Conservation (phyloP, 2,329 filamentous ascomycete species). For the Fusarium pilosicola region DNA sequence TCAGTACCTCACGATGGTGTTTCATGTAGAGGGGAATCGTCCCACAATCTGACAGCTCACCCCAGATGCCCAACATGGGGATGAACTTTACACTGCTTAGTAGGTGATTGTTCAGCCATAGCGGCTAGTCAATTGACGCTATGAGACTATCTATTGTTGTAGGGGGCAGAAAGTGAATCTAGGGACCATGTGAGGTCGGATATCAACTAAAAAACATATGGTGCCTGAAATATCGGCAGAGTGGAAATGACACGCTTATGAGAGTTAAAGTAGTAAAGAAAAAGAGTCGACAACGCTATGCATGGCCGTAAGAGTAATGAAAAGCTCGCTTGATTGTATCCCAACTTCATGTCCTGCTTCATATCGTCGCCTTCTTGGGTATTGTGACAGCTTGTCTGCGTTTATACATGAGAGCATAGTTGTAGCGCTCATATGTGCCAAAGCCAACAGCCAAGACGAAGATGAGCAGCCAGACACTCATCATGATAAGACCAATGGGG, state of each 20-base stretch:
- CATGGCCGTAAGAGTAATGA: constrained; percentile 29
- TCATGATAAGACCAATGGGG: constrained; percentile 75
- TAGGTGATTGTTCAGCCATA: constrained; percentile 12
- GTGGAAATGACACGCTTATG: constrained; percentile 34
- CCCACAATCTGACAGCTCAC: constrained; percentile 7
- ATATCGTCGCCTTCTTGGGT: constrained; percentile 30
- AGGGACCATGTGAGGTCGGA: constrained; percentile 34
- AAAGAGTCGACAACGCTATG: constrained; percentile 33
- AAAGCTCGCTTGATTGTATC: constrained; percentile 22
- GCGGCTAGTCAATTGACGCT: constrained; percentile 25
- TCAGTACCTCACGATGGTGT: constrained; percentile 27
- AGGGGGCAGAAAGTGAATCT: constrained; percentile 34
- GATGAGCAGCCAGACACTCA: constrained; percentile 68
- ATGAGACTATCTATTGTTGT: constrained; percentile 25
- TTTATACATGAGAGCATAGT: constrained; percentile 72
- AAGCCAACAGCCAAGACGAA: constrained; percentile 67
- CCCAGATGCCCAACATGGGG: neutral
- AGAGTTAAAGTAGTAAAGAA: constrained; percentile 22
- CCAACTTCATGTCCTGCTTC: neutral
- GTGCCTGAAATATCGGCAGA: constrained; percentile 34
- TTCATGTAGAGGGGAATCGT: constrained; percentile 33
- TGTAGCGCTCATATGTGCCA: constrained; percentile 73
- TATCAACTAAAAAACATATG: constrained; percentile 38
- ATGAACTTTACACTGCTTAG: neutral
- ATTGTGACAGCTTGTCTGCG: constrained; percentile 45